Base-by-base conservation (phyloP, 495 filamentous ascomycete genomes). In the Astrothelium subdiscretum region DNA sequence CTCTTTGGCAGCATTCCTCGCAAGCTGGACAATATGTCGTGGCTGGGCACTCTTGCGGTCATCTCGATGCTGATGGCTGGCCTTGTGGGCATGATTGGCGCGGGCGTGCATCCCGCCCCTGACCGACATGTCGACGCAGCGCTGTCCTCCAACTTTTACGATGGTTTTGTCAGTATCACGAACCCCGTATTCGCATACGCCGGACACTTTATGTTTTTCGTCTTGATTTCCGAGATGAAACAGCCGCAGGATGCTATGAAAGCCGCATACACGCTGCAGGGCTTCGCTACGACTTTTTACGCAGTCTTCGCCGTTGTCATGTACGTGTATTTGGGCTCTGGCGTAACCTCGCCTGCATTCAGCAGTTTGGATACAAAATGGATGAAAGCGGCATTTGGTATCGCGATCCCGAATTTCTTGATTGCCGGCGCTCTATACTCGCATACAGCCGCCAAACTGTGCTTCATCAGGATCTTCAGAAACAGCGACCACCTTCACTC, bases 141-240 rank as follows among this genome's bases (percentile, higher is more conserved):
- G 1, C 52, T 64, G 2, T 65, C 62, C 8, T 68, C 73, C 3
- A 63, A 62, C 32, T 76, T 78, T 65, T 75, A 69, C 44, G 59
- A 63, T 0, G 74, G 73, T 2, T 78, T 78, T 62, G 68, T 76
- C 44, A 66, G 61, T 8, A 70, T 77, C 27, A 77, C 75, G 0
- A 78, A 78, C 44, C 75, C 75, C 0, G 75, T 78, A 8, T 78
- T 77, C 58, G 71, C 75, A 4, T 78, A 74, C 62, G 73, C 75
- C 2, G 73, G 72, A 10, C 71, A 71, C 35, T 71, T 83, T 65
- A 76, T 82, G 67, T 83, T 84, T 67, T 81, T 81, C 27, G 78
- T 77, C 38, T 75, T 84, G 62, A 81, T 84, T 61, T 75, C 81
- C 2, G 82, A 85, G 67, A 84, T 85, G 81, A 75, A 79, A 62